phyloP scores from a whole-genome alignment of 2,329 filamentous ascomycete species.

The Grosmannia serpens region DNA sequence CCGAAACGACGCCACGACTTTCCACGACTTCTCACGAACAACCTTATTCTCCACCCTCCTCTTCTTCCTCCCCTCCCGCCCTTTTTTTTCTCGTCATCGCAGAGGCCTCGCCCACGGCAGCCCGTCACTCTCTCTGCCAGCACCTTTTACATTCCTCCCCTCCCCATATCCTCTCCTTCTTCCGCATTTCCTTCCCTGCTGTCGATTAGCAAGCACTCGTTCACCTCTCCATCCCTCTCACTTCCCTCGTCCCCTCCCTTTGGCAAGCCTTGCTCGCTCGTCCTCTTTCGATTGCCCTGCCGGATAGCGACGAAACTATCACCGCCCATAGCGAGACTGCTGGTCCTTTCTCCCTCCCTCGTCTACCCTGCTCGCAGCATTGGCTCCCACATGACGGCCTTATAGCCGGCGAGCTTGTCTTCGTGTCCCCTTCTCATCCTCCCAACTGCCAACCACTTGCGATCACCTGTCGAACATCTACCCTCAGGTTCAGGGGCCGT shows the following conservation, averaged over 20 bases:
- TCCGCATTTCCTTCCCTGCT: neutral
- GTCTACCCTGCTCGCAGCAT: neutral
- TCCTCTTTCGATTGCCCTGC: neutral
- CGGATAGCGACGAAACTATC: neutral
- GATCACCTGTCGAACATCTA: neutral
- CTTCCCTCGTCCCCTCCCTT: neutral
- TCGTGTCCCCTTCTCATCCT: neutral
- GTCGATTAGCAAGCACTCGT: neutral
- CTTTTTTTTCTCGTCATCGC: neutral
- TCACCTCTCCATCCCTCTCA: neutral
- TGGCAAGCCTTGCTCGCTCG: neutral
- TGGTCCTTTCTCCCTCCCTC: neutral
- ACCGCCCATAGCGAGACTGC: neutral
- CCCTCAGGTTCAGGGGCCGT: constrained; percentile 1
- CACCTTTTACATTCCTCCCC: neutral
- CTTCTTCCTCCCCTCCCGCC: neutral
- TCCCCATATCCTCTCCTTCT: neutral
- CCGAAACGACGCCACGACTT: constrained; percentile 8
- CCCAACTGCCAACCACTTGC: neutral
- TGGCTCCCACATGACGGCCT: constrained; percentile 1
- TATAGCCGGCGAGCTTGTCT: neutral
- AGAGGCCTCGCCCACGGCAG: neutral
- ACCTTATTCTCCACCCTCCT: neutral
- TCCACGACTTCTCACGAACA: neutral
- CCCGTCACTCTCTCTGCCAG: neutral